Evolutionary conservation across 352 stramenopile genomes (phyloP).

Genomic region (Pythium plurisporium): DNA sequence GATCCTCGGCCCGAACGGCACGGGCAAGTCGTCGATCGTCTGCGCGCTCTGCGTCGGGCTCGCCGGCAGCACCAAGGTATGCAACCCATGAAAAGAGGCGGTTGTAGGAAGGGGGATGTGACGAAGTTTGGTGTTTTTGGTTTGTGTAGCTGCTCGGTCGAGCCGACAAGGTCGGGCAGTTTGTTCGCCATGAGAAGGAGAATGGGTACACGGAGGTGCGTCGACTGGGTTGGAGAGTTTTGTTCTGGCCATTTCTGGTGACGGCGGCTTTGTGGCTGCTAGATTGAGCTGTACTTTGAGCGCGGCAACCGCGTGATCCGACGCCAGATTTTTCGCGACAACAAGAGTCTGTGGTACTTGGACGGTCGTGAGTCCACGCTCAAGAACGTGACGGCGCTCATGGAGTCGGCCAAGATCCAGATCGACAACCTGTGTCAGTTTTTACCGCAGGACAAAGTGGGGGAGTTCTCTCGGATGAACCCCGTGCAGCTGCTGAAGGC

Average conservation of each 20-base stretch:
- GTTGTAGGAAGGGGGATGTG: neutral
- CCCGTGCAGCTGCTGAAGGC: slow-evolving; percentile 59
- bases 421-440: slow-evolving; percentile 99
- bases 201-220: slow-evolving; percentile 77
- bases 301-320: slow-evolving; percentile 79
- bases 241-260: slow-evolving; percentile 11
- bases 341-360: slow-evolving; percentile 80
- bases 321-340: slow-evolving; percentile 90
- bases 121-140: neutral
- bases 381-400: slow-evolving; percentile 70
- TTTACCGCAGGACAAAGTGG: slow-evolving; percentile 96
- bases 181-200: slow-evolving; percentile 85
- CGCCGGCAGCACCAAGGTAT: slow-evolving; percentile 90
- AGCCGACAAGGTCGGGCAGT: slow-evolving; percentile 91
- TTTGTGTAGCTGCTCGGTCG: slow-evolving; percentile 85
- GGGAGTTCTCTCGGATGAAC: slow-evolving; percentile 88
- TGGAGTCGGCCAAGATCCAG: slow-evolving; percentile 89
- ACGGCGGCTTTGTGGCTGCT: slow-evolving; percentile 10
- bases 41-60: slow-evolving; percentile 97
- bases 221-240: neutral
- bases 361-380: slow-evolving; percentile 65
- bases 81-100: neutral
- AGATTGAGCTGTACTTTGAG: slow-evolving; percentile 94
- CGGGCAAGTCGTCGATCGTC: slow-evolving; percentile 92
- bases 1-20: slow-evolving; percentile 97